Evolutionary conservation across 2,329 filamentous ascomycete species (phyloP).

Genomic region (Aspergillaceae sp.): DNA sequence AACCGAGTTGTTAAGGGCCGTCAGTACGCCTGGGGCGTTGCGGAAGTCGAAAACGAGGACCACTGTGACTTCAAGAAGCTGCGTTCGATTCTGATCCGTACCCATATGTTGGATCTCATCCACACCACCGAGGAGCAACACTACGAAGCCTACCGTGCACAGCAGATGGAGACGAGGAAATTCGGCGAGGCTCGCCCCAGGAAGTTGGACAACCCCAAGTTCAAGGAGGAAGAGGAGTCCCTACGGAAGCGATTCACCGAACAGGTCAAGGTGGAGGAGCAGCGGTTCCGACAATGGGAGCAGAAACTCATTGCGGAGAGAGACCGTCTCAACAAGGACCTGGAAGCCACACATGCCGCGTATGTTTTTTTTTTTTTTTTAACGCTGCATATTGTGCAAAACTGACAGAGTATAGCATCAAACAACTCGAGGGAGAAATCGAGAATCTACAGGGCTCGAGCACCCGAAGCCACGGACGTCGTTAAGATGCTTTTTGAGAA

Average conservation of each 20-base stretch:
- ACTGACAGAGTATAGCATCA: constrained; percentile 37
- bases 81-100: constrained; percentile 94
- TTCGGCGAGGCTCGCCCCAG: constrained; percentile 94
- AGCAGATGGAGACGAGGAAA: constrained; percentile 99
- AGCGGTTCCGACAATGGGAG: constrained; percentile 98
- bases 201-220: constrained; percentile 99
- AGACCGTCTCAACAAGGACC: constrained; percentile 98
- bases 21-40: constrained; percentile 98
- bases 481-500: constrained; percentile 45
- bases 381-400: too few species aligned
- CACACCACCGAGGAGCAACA: constrained; percentile 99
- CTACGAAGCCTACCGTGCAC: constrained; percentile 97
- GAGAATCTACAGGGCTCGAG: constrained; percentile 86
- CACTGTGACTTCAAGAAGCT: constrained; percentile 99
- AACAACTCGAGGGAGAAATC: constrained; percentile 67
- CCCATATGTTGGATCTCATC: constrained; percentile 98
- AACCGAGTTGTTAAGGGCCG: constrained; percentile 97
- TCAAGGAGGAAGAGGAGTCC: constrained; percentile 99
- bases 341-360: constrained; percentile 91
- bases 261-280: constrained; percentile 99
- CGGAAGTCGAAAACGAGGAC: constrained; percentile 98
- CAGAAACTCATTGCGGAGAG: constrained; percentile 99
- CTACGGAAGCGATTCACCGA: constrained; percentile 98
- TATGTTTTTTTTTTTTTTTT: constrained; percentile 23
- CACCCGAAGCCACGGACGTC: constrained; percentile 84